Evolutionary conservation across 2,329 filamentous ascomycete genomes (phyloP).

Genomic region (Botrytis tulipae): DNA sequence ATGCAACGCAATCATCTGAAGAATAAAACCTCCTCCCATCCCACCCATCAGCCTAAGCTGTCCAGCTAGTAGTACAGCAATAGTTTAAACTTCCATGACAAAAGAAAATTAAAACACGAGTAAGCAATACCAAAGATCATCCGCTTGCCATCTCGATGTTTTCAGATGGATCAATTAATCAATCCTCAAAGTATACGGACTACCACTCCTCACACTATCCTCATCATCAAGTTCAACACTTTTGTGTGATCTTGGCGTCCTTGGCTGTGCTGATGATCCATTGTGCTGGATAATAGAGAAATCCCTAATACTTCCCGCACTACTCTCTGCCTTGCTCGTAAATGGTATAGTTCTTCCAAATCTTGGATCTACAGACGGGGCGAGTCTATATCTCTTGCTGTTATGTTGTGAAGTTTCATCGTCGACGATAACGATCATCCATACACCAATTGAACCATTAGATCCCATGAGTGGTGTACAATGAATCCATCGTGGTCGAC

Average conservation of each 20-base stretch:
- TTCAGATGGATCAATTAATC: constrained; percentile 17
- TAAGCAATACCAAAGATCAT: background rate
- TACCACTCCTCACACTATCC: constrained; percentile 28
- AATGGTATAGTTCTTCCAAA: constrained; percentile 28
- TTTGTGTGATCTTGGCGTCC: constrained; percentile 15
- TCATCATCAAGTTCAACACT: constrained; percentile 21
- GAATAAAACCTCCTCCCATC: background rate
- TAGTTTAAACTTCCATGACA: background rate
- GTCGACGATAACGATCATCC: constrained; percentile 75
- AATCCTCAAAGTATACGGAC: constrained; percentile 32
- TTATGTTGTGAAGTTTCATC: constrained; percentile 47
- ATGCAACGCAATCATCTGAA: background rate
- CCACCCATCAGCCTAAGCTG: background rate
- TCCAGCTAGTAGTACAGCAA: background rate
- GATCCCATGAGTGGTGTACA: constrained; percentile 69
- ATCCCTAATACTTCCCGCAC: constrained; percentile 27
- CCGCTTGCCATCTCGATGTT: background rate
- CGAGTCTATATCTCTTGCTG: constrained; percentile 30
- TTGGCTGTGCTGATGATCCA: background rate
- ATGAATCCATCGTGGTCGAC: constrained; percentile 71
- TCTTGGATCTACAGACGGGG: constrained; percentile 37
- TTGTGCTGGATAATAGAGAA: constrained; percentile 30
- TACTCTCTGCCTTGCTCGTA: constrained; percentile 23
- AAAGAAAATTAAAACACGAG: background rate
- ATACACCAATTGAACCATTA: constrained; percentile 68